Evolutionary conservation across 495 filamentous ascomycete species (phyloP).

Genomic region (Darksidea phi): DNA sequence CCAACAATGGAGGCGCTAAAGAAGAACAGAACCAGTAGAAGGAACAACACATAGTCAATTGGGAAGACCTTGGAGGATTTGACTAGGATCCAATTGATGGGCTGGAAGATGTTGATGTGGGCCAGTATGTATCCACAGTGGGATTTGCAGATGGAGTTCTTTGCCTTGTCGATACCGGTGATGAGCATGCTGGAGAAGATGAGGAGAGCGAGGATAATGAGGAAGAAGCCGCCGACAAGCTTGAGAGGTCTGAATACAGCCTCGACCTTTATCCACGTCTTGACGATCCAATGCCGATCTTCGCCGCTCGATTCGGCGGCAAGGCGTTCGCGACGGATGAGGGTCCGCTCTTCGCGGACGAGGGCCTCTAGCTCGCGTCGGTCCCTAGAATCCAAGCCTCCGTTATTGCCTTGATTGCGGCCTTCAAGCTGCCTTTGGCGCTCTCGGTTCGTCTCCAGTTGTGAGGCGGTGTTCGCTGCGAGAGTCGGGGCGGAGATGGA

Average conservation of each 20-base stretch:
- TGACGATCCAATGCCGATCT: constrained; percentile 65
- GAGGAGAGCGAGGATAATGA: constrained; percentile 67
- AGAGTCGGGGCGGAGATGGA: constrained; percentile 73
- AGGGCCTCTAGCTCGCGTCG: constrained; percentile 83
- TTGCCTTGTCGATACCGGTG: constrained; percentile 92
- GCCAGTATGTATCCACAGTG: constrained; percentile 93
- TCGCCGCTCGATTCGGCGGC: constrained; percentile 78
- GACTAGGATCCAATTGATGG: constrained; percentile 87
- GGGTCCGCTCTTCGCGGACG: constrained; percentile 83
- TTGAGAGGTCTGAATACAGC: constrained; percentile 80
- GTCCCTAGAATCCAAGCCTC: constrained; percentile 76
- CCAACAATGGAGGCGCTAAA: constrained; percentile 85
- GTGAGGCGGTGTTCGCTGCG: constrained; percentile 69
- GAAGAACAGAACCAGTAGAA: constrained; percentile 75
- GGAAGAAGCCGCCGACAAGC: constrained; percentile 75
- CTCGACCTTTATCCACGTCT: constrained; percentile 71
- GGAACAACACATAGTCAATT: constrained; percentile 86
- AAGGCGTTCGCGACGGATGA: constrained; percentile 84
- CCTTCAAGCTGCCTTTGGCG: constrained; percentile 86
- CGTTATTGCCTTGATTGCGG: constrained; percentile 73
- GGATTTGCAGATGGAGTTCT: constrained; percentile 86
- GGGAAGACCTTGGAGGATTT: constrained; percentile 81
- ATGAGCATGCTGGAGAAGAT: constrained; percentile 92
- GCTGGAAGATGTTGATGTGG: constrained; percentile 89
- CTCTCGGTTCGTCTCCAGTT: constrained; percentile 82